phyloP scores from a whole-genome alignment of 495 filamentous ascomycete genomes.

The Lepidopterella palustris region DNA sequence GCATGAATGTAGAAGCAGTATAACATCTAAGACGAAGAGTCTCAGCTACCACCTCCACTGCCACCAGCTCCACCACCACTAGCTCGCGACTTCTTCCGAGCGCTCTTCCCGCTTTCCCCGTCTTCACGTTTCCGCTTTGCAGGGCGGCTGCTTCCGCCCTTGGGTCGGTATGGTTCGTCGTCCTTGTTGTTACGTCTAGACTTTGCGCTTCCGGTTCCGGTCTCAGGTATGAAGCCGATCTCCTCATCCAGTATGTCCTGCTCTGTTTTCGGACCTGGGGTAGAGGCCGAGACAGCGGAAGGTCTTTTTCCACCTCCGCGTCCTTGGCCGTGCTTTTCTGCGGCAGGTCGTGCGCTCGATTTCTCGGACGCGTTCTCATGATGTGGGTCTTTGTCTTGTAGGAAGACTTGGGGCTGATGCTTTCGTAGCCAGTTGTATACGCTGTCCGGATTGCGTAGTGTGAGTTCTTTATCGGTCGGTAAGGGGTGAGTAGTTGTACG shows the following conservation, averaged over 20 bases:
- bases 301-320: slow-evolving; percentile 20
- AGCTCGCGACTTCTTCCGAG: slow-evolving; percentile 26
- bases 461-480: slow-evolving; percentile 25
- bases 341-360: slow-evolving; percentile 11
- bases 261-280: slow-evolving; percentile 39
- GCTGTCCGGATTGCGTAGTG: slow-evolving; percentile 70
- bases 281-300: slow-evolving; percentile 14
- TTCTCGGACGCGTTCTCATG: slow-evolving; percentile 30
- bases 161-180: slow-evolving; percentile 48
- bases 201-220: slow-evolving; percentile 36
- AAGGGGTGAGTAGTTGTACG: slow-evolving; percentile 13
- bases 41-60: background rate
- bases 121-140: slow-evolving; percentile 63
- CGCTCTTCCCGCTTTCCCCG: slow-evolving; percentile 34
- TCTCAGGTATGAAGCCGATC: slow-evolving; percentile 43
- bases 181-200: slow-evolving; percentile 53
- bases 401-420: slow-evolving; percentile 74
- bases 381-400: slow-evolving; percentile 64
- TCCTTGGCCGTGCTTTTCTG: slow-evolving; percentile 9
- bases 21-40: background rate
- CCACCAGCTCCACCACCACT: slow-evolving; percentile 9
- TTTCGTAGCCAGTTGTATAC: slow-evolving; percentile 87
- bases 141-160: slow-evolving; percentile 40
- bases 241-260: slow-evolving; percentile 50
- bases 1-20: background rate